Evolutionary conservation across 2,329 filamentous ascomycete species (phyloP), one percentile per base, ranked within the genome.

Genomic region (Trichocomaceae sp.): DNA sequence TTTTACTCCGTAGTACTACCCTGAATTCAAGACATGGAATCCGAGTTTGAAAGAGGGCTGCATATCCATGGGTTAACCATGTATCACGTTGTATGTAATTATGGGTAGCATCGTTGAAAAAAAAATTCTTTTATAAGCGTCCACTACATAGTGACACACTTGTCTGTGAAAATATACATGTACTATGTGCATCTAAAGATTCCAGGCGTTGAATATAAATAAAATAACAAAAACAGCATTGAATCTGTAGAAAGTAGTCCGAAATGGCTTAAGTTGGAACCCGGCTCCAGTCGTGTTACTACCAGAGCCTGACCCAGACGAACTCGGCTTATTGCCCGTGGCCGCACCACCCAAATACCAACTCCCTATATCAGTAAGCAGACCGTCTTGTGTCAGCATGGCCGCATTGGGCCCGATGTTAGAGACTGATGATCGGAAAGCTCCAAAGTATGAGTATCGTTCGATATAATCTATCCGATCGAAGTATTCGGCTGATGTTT

Each of bases 401-500:
- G 49, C 49, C 23, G n/a, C 48, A 31, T 56, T 56, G 19, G 49
- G 54, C 7, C 54, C 54, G 10, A 56, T 35, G 12, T 56, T 56
- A 19, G 54, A 56, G n/a, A 52, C 49, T 17, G 48, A 52, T 20
- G 54, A 56, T 5, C 49, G 33, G 15, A 56, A 56, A 6, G 54
- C 51, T 8, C 54, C 54, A 13, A 56, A 56, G 33, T 56, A 56
- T 23, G 54, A 52, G 44, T 56, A 56, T 23, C 54, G 50, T 42
- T 56, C 54, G 9, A 56, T 48, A 47, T 56, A 56, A 17, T 56
- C 54, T 35, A 56, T 22, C 19, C 54, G 54, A 48, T 56, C 54
- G 41, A 56, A 56, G n/a, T 56, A 56, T 31, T 56, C 54, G 10
- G 49, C 48, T 22, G 54, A 56, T 2, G 48, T 56, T 35, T 56